These are phyloP conservation scores for Colletotrichum incanum DNA, from an alignment of 2,329 filamentous ascomycete genomes.

Conservation along the genomic window DNA sequence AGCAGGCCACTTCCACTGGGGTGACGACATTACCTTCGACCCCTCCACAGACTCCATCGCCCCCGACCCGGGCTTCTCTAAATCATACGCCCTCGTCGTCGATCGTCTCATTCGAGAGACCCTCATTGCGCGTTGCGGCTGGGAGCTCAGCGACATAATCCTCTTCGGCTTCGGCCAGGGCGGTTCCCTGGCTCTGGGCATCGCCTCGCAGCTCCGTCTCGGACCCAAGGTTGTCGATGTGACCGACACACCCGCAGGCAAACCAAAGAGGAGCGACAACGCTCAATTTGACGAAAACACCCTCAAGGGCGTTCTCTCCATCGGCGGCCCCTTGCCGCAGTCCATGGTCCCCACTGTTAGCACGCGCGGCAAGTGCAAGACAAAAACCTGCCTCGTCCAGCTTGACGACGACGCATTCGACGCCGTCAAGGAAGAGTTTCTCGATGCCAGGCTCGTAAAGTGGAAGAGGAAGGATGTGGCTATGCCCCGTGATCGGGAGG, in stretches of 20 bases:
- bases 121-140: conserved; percentile 71
- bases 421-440: conserved; percentile 77
- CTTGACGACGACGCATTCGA: conserved; percentile 76
- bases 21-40: conserved; percentile 74
- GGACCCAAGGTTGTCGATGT: conserved; percentile 54
- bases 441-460: conserved; percentile 75
- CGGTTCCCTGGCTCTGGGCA: conserved; percentile 72
- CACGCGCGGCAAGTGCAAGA: conserved; percentile 69
- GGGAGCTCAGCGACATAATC: conserved; percentile 72
- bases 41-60: conserved; percentile 68
- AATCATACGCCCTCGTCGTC: conserved; percentile 63
- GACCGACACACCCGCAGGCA: conserved; percentile 39
- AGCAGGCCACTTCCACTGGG: conserved; percentile 72
- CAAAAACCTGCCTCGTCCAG: conserved; percentile 73
- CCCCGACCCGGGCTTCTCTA: conserved; percentile 73
- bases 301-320: conserved; percentile 73
- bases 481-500: conserved; percentile 88
- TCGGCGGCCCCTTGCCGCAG: conserved; percentile 73
- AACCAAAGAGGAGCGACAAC: conserved; percentile 19
- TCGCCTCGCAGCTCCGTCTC: conserved; percentile 63
- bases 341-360: conserved; percentile 66
- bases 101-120: conserved; percentile 66
- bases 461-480: conserved; percentile 81
- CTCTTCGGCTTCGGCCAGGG: conserved; percentile 80
- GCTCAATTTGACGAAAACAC: conserved; percentile 35